A percentile compares a stretch with the other conserved stretches of the same genome.
Conservation (phyloP, 441 rosid species). For the Adansonia gregorii region DNA sequence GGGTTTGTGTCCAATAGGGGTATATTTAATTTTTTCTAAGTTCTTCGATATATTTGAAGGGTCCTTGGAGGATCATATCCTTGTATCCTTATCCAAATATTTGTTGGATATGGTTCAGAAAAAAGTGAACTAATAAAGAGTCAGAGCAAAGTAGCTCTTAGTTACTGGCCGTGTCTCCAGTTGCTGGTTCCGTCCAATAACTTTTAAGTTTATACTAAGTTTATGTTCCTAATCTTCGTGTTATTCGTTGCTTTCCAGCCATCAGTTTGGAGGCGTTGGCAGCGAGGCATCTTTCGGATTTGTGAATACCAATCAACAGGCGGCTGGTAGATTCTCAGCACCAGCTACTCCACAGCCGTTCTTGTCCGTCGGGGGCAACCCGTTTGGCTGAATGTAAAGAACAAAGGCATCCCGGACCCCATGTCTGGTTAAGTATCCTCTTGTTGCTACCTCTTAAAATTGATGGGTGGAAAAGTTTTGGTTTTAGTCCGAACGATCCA, state of each 20-base stretch:
- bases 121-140: too few relatives aligned
- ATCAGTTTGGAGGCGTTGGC: conserved; percentile 44
- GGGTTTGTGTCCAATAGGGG: too few relatives aligned
- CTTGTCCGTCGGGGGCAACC: conserved; percentile 66
- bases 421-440: conserved; percentile 39
- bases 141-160: too few relatives aligned
- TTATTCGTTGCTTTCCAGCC: conserved; percentile 42
- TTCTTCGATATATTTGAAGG: too few relatives aligned
- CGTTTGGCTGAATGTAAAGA: conserved; percentile 54
- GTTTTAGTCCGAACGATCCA: conserved; percentile 32
- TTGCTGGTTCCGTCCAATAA: not conserved
- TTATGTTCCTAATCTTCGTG: conserved; percentile 8
- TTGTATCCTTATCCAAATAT: not conserved
- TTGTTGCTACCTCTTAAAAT: conserved; percentile 40
- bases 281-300: conserved; percentile 40
- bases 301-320: conserved; percentile 46
- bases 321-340: conserved; percentile 46
- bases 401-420: conserved; percentile 10
- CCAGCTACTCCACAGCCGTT: conserved; percentile 46
- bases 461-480: conserved; percentile 42
- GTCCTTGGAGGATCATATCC: not conserved
- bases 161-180: not conserved
- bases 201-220: not conserved
- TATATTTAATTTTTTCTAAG: too few relatives aligned
- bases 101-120: too few relatives aligned